phyloP scores from a whole-genome alignment of 345 rosid species.

The Rhizophora apiculata region DNA sequence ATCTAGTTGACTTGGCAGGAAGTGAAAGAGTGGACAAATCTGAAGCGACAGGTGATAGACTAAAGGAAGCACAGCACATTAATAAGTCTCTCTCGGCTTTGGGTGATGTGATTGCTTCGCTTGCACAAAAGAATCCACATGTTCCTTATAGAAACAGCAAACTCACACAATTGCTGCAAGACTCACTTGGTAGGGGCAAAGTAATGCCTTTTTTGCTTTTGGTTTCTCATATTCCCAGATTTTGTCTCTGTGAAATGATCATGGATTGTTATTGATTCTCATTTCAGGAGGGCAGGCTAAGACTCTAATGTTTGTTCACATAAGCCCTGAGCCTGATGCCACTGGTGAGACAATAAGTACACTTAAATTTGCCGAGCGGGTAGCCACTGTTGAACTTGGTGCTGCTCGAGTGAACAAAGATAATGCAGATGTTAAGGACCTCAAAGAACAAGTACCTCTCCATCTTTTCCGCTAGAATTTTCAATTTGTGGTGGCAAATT shows the following conservation, averaged over 20 bases:
- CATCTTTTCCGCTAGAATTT: not conserved
- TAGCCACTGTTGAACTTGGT: conserved; percentile 92
- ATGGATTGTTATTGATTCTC: conserved; percentile 13
- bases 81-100: conserved; percentile 93
- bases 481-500: not conserved
- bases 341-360: conserved; percentile 89
- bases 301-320: conserved; percentile 95
- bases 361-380: conserved; percentile 94
- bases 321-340: conserved; percentile 90
- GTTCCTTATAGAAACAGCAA: conserved; percentile 98
- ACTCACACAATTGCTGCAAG: conserved; percentile 94
- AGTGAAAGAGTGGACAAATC: conserved; percentile 97
- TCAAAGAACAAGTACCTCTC: conserved; percentile 68
- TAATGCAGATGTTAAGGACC: conserved; percentile 73
- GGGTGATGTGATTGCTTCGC: conserved; percentile 97
- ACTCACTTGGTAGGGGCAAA: conserved; percentile 71
- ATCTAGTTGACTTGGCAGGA: conserved; percentile 96
- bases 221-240: conserved; percentile 1
- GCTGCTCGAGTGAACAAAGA: conserved; percentile 89
- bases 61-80: conserved; percentile 94
- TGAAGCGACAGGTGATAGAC: conserved; percentile 85
- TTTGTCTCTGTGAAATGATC: conserved; percentile 7
- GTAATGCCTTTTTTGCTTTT: not conserved
- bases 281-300: conserved; percentile 94
- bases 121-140: conserved; percentile 93